A percentile compares a stretch with the other conserved stretches of the same genome.
phyloP scores from a whole-genome alignment of 1,284 basidiomycete species.

The Malassezia obtusa region DNA sequence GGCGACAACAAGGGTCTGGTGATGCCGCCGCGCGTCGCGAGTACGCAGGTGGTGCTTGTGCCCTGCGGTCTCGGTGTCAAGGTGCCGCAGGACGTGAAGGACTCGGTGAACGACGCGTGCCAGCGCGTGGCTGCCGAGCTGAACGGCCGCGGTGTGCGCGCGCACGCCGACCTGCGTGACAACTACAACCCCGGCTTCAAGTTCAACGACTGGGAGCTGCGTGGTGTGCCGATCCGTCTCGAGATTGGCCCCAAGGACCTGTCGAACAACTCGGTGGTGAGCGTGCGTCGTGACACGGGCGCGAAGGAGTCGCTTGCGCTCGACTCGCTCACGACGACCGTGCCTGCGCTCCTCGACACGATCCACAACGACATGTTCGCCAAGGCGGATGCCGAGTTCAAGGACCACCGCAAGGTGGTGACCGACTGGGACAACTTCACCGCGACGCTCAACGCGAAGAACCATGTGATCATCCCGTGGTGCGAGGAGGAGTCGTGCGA shows the following conservation, averaged over 20 bases:
- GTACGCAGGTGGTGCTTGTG: constrained; percentile 78
- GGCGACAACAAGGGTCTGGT: constrained; percentile 96
- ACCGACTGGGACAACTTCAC: constrained; percentile 83
- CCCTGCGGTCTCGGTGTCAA: constrained; percentile 72
- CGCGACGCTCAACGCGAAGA: constrained; percentile 77
- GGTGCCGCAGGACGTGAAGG: constrained; percentile 52
- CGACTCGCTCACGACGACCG: constrained; percentile 16
- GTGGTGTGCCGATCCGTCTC: constrained; percentile 84
- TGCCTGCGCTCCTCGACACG: constrained; percentile 59
- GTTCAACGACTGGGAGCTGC: constrained; percentile 94
- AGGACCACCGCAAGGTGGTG: constrained; percentile 63
- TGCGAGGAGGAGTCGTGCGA: constrained; percentile 89
- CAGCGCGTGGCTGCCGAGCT: constrained; percentile 55
- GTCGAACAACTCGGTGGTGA: constrained; percentile 67
- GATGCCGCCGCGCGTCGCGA: constrained; percentile 87
- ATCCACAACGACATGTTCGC: constrained; percentile 85
- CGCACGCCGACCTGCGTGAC: constrained; percentile 82
- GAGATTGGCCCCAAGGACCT: constrained; percentile 94
- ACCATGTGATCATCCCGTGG: constrained; percentile 85
- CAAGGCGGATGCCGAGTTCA: constrained; percentile 67
- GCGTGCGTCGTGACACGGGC: constrained; percentile 79
- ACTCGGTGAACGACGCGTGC: constrained; percentile 63
- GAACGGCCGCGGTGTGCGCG: constrained; percentile 62
- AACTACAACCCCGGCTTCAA: constrained; percentile 97
- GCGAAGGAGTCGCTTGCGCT: constrained; percentile 29